phyloP scores from a whole-genome alignment of 257 asterid genomes.

The Solanum etuberosum region DNA sequence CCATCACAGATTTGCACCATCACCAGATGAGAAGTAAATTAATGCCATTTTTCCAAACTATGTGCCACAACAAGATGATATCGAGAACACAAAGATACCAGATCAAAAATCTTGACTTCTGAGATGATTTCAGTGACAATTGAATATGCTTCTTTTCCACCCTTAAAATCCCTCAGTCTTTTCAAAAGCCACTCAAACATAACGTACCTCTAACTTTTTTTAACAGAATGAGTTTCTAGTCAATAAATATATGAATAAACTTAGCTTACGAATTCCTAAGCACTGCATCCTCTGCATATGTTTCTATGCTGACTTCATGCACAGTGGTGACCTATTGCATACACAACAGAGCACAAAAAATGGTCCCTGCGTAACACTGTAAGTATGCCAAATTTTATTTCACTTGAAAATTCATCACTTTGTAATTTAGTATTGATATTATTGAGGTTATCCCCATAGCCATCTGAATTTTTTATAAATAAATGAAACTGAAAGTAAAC shows the following conservation, averaged over 20 bases:
- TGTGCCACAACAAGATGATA: not conserved
- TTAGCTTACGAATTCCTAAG: not conserved
- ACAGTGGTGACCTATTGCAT: not conserved
- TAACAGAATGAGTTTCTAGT: not conserved
- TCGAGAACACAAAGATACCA: not conserved
- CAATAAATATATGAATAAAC: not conserved
- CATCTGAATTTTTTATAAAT: not conserved
- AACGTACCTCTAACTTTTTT: not conserved
- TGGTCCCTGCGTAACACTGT: not conserved
- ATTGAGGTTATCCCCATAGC: not conserved
- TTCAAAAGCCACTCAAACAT: not conserved
- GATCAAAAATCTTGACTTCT: not conserved
- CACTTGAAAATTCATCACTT: not conserved
- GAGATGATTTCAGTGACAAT: not conserved
- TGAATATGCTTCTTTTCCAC: not conserved
- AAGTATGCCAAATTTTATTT: not conserved
- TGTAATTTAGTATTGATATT: not conserved
- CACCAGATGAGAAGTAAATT: not conserved
- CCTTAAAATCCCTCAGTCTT: not conserved
- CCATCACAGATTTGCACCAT: not conserved
- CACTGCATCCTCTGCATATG: not conserved
- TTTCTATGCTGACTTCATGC: not conserved
- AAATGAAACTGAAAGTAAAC: not conserved
- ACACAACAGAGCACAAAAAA: not conserved
- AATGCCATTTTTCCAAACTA: not conserved